Percentiles rank a stretch among this genome's conserved stretches.
phyloP scores from a whole-genome alignment of 1,284 basidiomycete species.

The Apiotrichum brassicae region DNA sequence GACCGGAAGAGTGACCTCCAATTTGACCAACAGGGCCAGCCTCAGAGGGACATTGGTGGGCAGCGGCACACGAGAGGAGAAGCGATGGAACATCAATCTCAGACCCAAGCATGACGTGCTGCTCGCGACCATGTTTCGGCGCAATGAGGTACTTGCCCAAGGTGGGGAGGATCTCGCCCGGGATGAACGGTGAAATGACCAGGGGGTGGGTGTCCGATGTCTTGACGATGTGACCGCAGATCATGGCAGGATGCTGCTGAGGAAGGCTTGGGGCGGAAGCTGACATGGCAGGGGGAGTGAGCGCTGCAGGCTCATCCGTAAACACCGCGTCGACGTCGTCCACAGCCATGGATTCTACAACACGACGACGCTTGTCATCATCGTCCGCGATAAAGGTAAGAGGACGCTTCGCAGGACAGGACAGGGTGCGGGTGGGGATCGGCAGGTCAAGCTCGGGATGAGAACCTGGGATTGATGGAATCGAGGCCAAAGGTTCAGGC shows the following conservation, averaged over 20 bases:
- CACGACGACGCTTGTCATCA: conserved; percentile 38
- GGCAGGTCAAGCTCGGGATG: conserved; percentile 6
- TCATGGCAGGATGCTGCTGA: conserved; percentile 20
- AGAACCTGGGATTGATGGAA: conserved; percentile 9
- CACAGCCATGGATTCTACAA: conserved; percentile 39
- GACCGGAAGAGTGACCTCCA: background rate
- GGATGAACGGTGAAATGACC: conserved; percentile 55
- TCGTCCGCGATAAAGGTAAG: conserved; percentile 23
- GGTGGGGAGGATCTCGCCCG: conserved; percentile 28
- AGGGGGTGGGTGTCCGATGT: conserved; percentile 79
- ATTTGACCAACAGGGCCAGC: conserved; percentile 11
- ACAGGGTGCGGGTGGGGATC: conserved; percentile 23
- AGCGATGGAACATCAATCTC: conserved; percentile 45
- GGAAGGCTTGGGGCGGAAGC: conserved; percentile 26
- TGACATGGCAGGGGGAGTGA: conserved; percentile 17
- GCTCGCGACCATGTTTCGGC: conserved; percentile 7
- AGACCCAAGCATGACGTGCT: conserved; percentile 26
- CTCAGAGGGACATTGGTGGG: conserved; percentile 33
- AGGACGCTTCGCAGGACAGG: conserved; percentile 37
- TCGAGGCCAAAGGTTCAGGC: conserved; percentile 8
- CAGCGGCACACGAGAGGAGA: conserved; percentile 53
- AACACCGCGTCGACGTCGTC: conserved; percentile 13
- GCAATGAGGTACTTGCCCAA: conserved; percentile 30
- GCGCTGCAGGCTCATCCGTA: conserved; percentile 15
- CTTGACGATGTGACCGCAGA: conserved; percentile 49